Conservation (phyloP, 345 rosid genomes). For the Psidium friedrichsthalianum region DNA sequence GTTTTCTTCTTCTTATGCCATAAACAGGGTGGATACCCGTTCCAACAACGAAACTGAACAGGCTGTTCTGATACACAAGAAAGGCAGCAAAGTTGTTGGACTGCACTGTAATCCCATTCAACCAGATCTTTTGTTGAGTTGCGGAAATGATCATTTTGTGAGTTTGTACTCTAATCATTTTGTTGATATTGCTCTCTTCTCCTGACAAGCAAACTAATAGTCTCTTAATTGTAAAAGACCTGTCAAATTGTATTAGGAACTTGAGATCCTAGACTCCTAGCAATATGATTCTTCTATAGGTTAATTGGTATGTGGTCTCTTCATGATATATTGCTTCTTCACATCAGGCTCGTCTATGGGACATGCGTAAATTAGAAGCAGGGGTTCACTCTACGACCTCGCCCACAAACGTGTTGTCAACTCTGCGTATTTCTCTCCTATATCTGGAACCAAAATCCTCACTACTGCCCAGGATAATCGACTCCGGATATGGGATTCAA, state of each 20-base stretch:
- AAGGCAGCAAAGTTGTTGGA: conserved; percentile 87
- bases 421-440: conserved; percentile 92
- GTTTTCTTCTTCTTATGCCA: conserved; percentile 4
- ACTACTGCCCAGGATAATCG: conserved; percentile 93
- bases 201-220: background rate
- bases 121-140: conserved; percentile 79
- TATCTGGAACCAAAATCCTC: conserved; percentile 75
- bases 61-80: conserved; percentile 77
- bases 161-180: conserved; percentile 12
- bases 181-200: background rate
- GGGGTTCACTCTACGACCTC: conserved; percentile 52
- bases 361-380: conserved; percentile 62
- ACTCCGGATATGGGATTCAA: conserved; percentile 83
- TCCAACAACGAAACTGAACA: conserved; percentile 41
- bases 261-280: background rate
- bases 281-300: background rate
- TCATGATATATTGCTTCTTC: conserved; percentile 1
- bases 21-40: conserved; percentile 69
- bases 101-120: conserved; percentile 94
- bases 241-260: background rate
- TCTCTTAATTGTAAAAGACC: background rate
- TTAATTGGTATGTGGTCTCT: background rate
- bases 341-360: conserved; percentile 90
- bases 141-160: conserved; percentile 97
- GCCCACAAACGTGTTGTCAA: conserved; percentile 84